These are phyloP conservation scores for Rhizophora mangle DNA, from an alignment of 345 rosid species.

Conservation along the genomic window DNA sequence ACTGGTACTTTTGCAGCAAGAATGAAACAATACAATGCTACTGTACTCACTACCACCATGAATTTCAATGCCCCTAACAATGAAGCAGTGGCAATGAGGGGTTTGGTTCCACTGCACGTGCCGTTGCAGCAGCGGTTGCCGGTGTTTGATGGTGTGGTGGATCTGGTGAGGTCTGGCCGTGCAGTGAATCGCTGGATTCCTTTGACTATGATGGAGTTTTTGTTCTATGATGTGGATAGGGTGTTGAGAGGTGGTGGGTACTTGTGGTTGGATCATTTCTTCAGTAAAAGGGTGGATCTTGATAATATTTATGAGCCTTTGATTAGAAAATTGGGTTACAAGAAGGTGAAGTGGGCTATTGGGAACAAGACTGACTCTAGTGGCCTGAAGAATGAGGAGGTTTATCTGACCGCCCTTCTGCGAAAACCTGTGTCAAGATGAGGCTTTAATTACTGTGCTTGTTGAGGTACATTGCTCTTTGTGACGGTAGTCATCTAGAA, in stretches of 20 bases:
- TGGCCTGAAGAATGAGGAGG: conserved; percentile 73
- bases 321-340: conserved; percentile 82
- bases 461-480: conserved; percentile 24
- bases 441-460: conserved; percentile 8
- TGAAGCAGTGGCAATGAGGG: conserved; percentile 87
- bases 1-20: conserved; percentile 84
- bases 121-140: conserved; percentile 94
- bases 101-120: conserved; percentile 79
- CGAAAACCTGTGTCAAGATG: conserved; percentile 76
- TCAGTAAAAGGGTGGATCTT: conserved; percentile 63
- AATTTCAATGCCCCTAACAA: conserved; percentile 82
- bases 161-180: conserved; percentile 84
- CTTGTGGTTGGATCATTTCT: conserved; percentile 89
- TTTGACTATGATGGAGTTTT: conserved; percentile 68
- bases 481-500: not conserved
- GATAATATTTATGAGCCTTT: conserved; percentile 69
- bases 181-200: conserved; percentile 99
- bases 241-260: conserved; percentile 84
- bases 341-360: conserved; percentile 95
- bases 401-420: conserved; percentile 83
- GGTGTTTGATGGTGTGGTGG: conserved; percentile 81
- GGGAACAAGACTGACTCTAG: conserved; percentile 63
- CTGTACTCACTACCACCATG: conserved; percentile 83
- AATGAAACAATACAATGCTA: conserved; percentile 68
- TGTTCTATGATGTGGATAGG: conserved; percentile 80